Percentiles rank a stretch among this genome's conserved stretches.
These are phyloP conservation scores for Fagus sylvatica DNA, from an alignment of 306 rosid genomes.

Conservation along the genomic window DNA sequence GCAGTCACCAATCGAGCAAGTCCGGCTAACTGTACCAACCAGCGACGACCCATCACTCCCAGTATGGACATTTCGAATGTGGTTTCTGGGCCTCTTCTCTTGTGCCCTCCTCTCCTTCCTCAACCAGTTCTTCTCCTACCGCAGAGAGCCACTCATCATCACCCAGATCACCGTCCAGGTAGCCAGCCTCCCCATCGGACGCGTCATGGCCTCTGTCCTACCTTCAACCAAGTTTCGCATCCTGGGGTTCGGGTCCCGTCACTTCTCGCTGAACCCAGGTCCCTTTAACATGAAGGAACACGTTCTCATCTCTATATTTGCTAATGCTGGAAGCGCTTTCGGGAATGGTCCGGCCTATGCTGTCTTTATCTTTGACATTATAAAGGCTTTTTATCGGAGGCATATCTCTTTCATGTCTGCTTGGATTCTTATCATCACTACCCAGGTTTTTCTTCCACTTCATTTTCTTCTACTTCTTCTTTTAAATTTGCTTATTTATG, in stretches of 20 bases:
- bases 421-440: slow-evolving; percentile 69
- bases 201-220: slow-evolving; percentile 56
- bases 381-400: slow-evolving; percentile 58
- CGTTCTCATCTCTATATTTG: slow-evolving; percentile 72
- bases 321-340: slow-evolving; percentile 72
- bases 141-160: slow-evolving; percentile 66
- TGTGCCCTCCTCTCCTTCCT: slow-evolving; percentile 67
- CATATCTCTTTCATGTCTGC: slow-evolving; percentile 53
- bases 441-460: slow-evolving; percentile 40
- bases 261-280: slow-evolving; percentile 56
- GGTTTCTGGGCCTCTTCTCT: slow-evolving; percentile 63
- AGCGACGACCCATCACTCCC: slow-evolving; percentile 62
- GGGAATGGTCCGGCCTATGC: slow-evolving; percentile 73
- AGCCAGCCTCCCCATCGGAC: slow-evolving; percentile 65
- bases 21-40: slow-evolving; percentile 62
- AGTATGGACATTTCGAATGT: slow-evolving; percentile 90
- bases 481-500: too few relatives aligned
- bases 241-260: slow-evolving; percentile 38
- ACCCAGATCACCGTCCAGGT: slow-evolving; percentile 65
- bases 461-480: not conserved
- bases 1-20: slow-evolving; percentile 63
- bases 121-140: slow-evolving; percentile 80
- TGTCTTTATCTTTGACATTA: slow-evolving; percentile 52
- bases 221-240: slow-evolving; percentile 45
- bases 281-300: slow-evolving; percentile 90